Evolutionary conservation across 345 rosid genomes (phyloP).

Genomic region (Acer negundo): DNA sequence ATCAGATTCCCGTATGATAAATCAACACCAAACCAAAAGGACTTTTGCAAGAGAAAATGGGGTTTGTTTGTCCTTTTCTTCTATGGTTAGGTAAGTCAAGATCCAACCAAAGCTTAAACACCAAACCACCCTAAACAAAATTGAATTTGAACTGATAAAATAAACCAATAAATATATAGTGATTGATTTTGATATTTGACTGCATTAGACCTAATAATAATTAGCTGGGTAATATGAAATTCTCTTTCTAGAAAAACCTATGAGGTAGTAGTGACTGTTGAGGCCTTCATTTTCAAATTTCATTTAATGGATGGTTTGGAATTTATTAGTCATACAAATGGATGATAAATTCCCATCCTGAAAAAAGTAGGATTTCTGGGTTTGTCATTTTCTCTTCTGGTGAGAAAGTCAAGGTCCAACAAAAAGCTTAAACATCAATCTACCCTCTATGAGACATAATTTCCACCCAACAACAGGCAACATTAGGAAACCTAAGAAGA

Average conservation of each 20-base stretch:
- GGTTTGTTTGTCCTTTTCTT: slow-evolving; percentile 27
- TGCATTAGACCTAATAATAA: slow-evolving; percentile 1
- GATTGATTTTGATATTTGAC: slow-evolving; percentile 4
- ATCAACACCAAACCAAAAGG: neutral
- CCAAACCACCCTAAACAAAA: slow-evolving; percentile 22
- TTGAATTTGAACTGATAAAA: neutral
- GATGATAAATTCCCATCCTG: neutral
- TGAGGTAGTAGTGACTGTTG: neutral
- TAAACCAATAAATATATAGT: neutral
- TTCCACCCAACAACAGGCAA: slow-evolving; percentile 26
- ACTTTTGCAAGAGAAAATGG: neutral
- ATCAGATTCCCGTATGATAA: too few species aligned
- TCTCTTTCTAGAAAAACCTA: neutral
- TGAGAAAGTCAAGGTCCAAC: slow-evolving; percentile 32
- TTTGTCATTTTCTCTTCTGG: slow-evolving; percentile 38
- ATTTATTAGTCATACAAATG: too few species aligned
- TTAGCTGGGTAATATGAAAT: neutral
- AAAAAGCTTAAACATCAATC: slow-evolving; percentile 33
- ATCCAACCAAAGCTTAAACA: slow-evolving; percentile 30
- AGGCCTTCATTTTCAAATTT: neutral
- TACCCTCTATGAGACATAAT: slow-evolving; percentile 29
- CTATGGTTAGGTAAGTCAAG: slow-evolving; percentile 32
- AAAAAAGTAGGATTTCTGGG: neutral
- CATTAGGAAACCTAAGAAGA: slow-evolving; percentile 5
- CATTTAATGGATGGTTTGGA: neutral